Percentiles rank a stretch among this genome's conserved stretches.
Evolutionary conservation across 352 stramenopile genomes (phyloP).

Genomic region (Phytophthora gonapodyides): DNA sequence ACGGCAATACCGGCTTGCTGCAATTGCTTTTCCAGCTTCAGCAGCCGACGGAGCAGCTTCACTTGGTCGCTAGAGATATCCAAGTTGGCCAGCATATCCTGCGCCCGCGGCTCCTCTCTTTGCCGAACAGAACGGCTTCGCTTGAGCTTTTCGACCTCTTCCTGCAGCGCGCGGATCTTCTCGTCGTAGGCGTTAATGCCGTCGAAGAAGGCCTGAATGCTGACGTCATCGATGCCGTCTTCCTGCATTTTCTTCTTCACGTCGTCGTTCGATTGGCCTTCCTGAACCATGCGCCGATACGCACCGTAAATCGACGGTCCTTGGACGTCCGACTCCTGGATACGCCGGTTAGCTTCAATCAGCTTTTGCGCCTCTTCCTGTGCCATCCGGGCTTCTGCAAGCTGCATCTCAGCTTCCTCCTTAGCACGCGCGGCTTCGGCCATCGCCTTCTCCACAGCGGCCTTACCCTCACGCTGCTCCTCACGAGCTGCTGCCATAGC

Average conservation of each 20-base stretch:
- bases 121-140: conserved; percentile 52
- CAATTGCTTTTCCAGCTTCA: conserved; percentile 87
- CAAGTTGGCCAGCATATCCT: conserved; percentile 74
- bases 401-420: conserved; percentile 81
- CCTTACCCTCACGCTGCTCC: conserved; percentile 81
- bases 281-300: conserved; percentile 76
- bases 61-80: conserved; percentile 80
- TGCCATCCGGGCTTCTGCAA: conserved; percentile 69
- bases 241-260: conserved; percentile 80
- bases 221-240: conserved; percentile 73
- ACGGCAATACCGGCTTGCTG: conserved; percentile 87
- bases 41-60: conserved; percentile 72
- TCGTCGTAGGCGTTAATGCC: conserved; percentile 85
- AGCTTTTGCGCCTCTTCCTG: conserved; percentile 83
- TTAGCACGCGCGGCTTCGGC: conserved; percentile 78
- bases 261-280: conserved; percentile 67
- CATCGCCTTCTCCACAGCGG: conserved; percentile 84
- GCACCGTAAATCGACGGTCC: conserved; percentile 58
- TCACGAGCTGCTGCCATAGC: conserved; percentile 81
- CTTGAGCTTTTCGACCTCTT: conserved; percentile 85
- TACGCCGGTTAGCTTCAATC: conserved; percentile 85
- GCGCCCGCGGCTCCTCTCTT: conserved; percentile 55
- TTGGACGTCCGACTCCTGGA: conserved; percentile 65
- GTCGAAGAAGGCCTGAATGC: conserved; percentile 81
- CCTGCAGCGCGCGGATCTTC: conserved; percentile 81